These are phyloP conservation scores for Mortierella claussenii DNA, from an alignment of 192 early-diverging fungal species.

Conservation along the genomic window DNA sequence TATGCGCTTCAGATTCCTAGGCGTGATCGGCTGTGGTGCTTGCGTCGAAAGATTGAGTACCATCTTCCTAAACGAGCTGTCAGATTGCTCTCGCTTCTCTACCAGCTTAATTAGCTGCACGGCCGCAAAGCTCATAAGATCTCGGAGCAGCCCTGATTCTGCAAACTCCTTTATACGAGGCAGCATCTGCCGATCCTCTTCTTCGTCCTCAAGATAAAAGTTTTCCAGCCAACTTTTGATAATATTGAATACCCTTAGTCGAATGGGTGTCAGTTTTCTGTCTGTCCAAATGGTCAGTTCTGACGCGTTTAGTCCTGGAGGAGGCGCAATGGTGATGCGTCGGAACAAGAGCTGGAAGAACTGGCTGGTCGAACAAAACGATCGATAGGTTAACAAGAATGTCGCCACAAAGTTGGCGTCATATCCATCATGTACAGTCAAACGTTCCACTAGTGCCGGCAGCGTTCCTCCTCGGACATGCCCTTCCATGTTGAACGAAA, in stretches of 20 bases:
- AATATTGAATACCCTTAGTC: conserved; percentile 93
- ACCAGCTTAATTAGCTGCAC: conserved; percentile 47
- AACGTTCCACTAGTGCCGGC: conserved; percentile 83
- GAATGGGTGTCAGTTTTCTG: conserved; percentile 88
- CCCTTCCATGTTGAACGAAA: conserved; percentile 89
- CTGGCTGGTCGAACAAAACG: conserved; percentile 83
- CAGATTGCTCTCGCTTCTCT: conserved; percentile 57
- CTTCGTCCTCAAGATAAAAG: conserved; percentile 81
- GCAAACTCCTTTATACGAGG: conserved; percentile 80
- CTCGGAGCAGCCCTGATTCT: conserved; percentile 73
- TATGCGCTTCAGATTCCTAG: conserved; percentile 81
- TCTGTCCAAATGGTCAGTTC: conserved; percentile 84
- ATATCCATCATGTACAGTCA: conserved; percentile 91
- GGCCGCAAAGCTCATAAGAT: conserved; percentile 69
- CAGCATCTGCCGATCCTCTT: conserved; percentile 73
- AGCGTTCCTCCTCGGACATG: conserved; percentile 92
- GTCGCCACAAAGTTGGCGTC: conserved; percentile 88
- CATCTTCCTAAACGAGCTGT: conserved; percentile 68
- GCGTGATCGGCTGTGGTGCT: conserved; percentile 84
- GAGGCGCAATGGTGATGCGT: conserved; percentile 85
- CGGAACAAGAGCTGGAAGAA: conserved; percentile 78
- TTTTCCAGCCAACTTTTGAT: conserved; percentile 96
- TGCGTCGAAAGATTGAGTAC: conserved; percentile 68
- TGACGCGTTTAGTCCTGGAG: conserved; percentile 63
- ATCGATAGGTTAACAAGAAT: conserved; percentile 95